phyloP scores from a whole-genome alignment of 805 yeast species.

The Maudiozyma turicensis region DNA sequence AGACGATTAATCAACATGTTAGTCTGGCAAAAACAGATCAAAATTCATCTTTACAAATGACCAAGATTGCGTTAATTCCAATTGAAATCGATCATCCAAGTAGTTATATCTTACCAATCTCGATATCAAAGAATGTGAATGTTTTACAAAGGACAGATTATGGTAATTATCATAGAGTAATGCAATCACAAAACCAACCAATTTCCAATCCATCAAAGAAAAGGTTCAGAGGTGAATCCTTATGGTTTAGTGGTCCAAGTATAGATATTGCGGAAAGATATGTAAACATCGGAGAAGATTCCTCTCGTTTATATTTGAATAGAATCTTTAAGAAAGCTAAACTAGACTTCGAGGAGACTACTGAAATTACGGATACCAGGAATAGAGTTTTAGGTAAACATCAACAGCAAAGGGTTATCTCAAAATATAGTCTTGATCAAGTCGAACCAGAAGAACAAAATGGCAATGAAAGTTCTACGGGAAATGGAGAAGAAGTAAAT shows the following conservation, averaged over 20 bases:
- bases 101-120: constrained; percentile 24
- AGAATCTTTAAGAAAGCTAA: background rate
- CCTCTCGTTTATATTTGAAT: constrained; percentile 4
- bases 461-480: background rate
- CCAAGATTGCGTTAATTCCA: constrained; percentile 16
- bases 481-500: constrained; percentile 5
- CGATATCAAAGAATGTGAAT: constrained; percentile 29
- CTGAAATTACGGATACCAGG: constrained; percentile 12
- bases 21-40: constrained; percentile 18
- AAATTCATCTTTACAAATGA: constrained; percentile 21
- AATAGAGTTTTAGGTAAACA: constrained; percentile 1
- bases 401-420: background rate
- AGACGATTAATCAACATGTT: constrained; percentile 13
- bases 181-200: constrained; percentile 12
- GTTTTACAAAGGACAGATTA: constrained; percentile 30
- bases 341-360: constrained; percentile 18
- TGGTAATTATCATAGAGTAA: constrained; percentile 15
- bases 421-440: background rate
- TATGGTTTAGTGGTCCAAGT: constrained; percentile 69
- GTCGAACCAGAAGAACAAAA: constrained; percentile 2
- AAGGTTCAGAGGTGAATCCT: constrained; percentile 33
- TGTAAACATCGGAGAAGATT: constrained; percentile 20
- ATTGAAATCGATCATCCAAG: constrained; percentile 23
- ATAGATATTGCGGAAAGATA: constrained; percentile 36
- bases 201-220: constrained; percentile 12